Base-by-base conservation (phyloP, 495 filamentous ascomycete species). In the Penicillium coffeae region DNA sequence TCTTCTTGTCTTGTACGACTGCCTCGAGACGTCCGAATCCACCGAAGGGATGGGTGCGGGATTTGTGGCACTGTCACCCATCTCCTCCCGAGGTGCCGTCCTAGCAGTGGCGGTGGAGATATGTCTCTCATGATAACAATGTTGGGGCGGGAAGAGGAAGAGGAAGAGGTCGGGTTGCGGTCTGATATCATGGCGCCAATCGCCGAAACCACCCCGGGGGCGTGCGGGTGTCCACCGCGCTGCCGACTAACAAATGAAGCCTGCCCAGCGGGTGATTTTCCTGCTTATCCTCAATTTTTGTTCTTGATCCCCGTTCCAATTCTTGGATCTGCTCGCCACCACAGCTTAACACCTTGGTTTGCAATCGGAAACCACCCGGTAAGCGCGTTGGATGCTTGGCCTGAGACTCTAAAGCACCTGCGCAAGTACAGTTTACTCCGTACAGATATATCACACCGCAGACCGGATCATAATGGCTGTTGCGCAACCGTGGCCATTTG, bases 1-100 rank as follows among this genome's bases (percentile, higher is more conserved):
- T 20, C 39, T 42, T 19, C 10, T 42, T 15, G 21, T 9, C 22
- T 45, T 48, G 48, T 56, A 36, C 22, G 9, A 52, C 54, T 40
- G 21, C 9, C 20, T 27, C 13, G 21, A 20, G 25, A 20, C 21
- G 39, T 33, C 38, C 48, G 48, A 40, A 42, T 41, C 40, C 38
- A 38, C 27, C 25, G 22, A 41, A 10, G 46, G 35, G 50, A 18
- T 34, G 37, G 32, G 22, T 12, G 27, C 18, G 36, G 16, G 25
- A 43, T 21, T 7, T 19, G 25, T 20, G 9, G 16, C 8, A 40
- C 20, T 21, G 20, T 40, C 21, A 3, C 12, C n/a, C n/a, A n/a
- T n/a, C n/a, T n/a, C n/a, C n/a, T 3, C 5, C 22, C 13, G 19
- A 14, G 10, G 41, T n/a, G n/a, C n/a, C n/a, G n/a, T n/a, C n/a